Conservation (phyloP, 306 rosid genomes). For the Cajanus cajan region DNA sequence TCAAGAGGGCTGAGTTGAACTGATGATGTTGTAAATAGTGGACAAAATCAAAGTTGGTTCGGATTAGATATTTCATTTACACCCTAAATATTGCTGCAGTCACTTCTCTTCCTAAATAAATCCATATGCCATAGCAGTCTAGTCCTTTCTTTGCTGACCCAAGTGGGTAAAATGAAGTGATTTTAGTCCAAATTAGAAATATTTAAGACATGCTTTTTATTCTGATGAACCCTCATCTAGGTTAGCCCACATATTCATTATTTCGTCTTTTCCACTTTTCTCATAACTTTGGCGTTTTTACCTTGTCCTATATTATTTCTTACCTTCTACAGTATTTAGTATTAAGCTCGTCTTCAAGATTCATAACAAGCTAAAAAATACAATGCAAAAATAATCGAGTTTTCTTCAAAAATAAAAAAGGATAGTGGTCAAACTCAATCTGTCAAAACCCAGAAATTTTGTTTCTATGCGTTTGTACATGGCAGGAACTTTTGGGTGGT, state of each 20-base stretch:
- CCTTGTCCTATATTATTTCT: constrained; percentile 37
- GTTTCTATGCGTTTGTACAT: constrained; percentile 11
- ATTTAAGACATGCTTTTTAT: constrained; percentile 25
- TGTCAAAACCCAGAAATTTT: constrained; percentile 23
- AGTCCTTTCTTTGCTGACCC: constrained; percentile 28
- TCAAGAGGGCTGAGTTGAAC: background rate
- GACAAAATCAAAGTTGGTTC: background rate
- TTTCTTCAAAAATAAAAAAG: background rate
- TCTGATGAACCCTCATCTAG: constrained; percentile 17
- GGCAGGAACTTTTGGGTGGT: background rate
- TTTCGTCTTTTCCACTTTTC: background rate
- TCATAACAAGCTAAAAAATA: background rate
- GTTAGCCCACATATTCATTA: constrained; percentile 10
- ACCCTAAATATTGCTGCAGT: constrained; percentile 20
- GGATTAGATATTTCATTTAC: background rate
- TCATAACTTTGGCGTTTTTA: constrained; percentile 35
- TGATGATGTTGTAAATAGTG: no score
- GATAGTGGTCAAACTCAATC: constrained; percentile 10
- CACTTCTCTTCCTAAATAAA: background rate
- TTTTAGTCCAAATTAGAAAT: constrained; percentile 26
- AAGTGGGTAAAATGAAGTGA: constrained; percentile 31
- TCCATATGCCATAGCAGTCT: constrained; percentile 5
- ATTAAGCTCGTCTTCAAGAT: background rate
- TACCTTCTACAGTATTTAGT: constrained; percentile 33
- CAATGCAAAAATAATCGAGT: background rate